Percentiles rank a stretch among this genome's conserved stretches.
These are phyloP conservation scores for Leptographium flavum DNA, from an alignment of 2,329 filamentous ascomycete species.

Conservation along the genomic window DNA sequence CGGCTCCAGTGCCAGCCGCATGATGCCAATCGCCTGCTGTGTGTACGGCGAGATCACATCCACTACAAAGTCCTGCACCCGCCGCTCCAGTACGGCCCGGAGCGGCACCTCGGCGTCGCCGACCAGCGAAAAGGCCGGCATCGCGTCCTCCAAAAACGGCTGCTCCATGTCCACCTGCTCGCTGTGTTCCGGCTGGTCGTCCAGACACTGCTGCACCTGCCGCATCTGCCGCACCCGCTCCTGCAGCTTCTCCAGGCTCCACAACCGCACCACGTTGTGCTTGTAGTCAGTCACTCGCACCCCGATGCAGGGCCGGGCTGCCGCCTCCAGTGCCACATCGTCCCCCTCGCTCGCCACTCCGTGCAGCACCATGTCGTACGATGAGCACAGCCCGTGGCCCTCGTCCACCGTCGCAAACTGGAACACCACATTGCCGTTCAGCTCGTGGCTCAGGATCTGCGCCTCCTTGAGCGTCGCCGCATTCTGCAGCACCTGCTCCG, in stretches of 20 bases:
- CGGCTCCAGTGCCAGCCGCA: conserved; percentile 82
- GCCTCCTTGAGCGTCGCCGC: conserved; percentile 85
- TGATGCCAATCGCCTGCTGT: conserved; percentile 75
- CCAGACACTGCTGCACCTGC: conserved; percentile 91
- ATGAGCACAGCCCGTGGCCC: conserved; percentile 79
- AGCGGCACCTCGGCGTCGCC: conserved; percentile 89
- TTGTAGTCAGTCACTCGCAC: conserved; percentile 86
- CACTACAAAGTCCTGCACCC: conserved; percentile 84
- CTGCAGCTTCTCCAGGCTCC: conserved; percentile 87
- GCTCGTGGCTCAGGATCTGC: conserved; percentile 93
- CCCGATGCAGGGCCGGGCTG: conserved; percentile 79
- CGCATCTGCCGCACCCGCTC: conserved; percentile 83
- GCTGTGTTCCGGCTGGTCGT: conserved; percentile 87
- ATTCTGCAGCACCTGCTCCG: conserved; percentile 78
- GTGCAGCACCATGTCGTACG: conserved; percentile 92
- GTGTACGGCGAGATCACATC: conserved; percentile 91
- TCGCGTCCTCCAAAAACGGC: conserved; percentile 80
- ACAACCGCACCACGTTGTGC: conserved; percentile 72
- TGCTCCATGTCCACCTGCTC: conserved; percentile 59
- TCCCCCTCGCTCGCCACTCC: conserved; percentile 75
- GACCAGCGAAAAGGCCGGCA: conserved; percentile 83
- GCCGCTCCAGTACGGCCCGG: conserved; percentile 81
- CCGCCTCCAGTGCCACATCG: conserved; percentile 65
- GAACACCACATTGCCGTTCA: conserved; percentile 85
- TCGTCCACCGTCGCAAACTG: conserved; percentile 87